Evolutionary conservation across 2,329 filamentous ascomycete genomes (phyloP), one percentile per base, ranked within the genome.

Genomic region (Graphilbum sp.): DNA sequence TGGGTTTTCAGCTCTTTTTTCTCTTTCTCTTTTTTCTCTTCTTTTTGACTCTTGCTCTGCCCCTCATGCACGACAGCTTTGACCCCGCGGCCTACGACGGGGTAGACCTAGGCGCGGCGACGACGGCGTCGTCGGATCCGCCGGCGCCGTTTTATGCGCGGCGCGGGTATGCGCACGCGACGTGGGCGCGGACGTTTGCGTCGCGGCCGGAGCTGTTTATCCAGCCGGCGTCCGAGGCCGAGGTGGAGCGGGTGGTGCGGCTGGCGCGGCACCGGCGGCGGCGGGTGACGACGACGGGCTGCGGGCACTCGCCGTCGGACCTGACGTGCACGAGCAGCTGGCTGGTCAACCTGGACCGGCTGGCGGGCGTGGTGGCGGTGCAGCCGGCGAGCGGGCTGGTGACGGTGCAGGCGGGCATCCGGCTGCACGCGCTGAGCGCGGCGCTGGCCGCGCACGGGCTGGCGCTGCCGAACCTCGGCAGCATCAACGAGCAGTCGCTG

Each of bases 171-270:
- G 60, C 77, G 35, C 90, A 96, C 62, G 78, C 79, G 50, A 98
- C 90, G 17, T 98, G 90, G 90, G 90, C 90, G 30, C 78, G 79
- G 52, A 96, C 90, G 36, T 95, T 92, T 62, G 78, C 81, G 51
- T 90, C 80, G 36, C 72, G 77, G 16, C 90, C 90, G 3, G 86
- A 95, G 63, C 75, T 96, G 41, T 95, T 88, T 60, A 75, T 96
- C 49, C 82, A 82, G 50, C 90, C 90, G 3, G 70, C 81, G 50
- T 79, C 77, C 2, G 64, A 90, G 37, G 63, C 65, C 13, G 88
- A 96, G 59, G 72, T 98, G 46, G 79, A 88, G 56, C 87, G 92
- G 56, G 66, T 81, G 36, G 72, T 95, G 44, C 77, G 69, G 32
- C 70, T 95, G 18, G 90, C 90, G 6, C 78, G 82, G 42, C 71